These are phyloP conservation scores for Talaromyces liani DNA, from an alignment of 495 filamentous ascomycete genomes.

Conservation along the genomic window DNA sequence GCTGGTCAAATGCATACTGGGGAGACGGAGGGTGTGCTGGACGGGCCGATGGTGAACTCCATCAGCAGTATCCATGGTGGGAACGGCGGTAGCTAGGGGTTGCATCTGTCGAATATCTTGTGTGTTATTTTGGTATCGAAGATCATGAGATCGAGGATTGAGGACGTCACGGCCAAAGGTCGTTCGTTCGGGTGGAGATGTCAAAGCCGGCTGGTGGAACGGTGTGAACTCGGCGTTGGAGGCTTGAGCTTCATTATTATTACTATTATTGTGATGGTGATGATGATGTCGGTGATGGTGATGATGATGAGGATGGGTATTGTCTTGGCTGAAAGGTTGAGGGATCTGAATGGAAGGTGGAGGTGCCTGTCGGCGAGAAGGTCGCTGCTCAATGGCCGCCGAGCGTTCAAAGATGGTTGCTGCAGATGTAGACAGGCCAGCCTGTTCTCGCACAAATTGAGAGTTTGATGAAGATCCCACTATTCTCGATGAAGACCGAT, in stretches of 20 bases:
- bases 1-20: conserved; percentile 45
- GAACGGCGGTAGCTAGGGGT: conserved; percentile 59
- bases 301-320: conserved; percentile 23
- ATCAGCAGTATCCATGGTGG: conserved; percentile 67
- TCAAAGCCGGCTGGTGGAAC: conserved; percentile 58
- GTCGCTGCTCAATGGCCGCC: conserved; percentile 34
- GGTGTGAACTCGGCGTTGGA: conserved; percentile 53
- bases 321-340: conserved; percentile 43
- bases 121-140: conserved; percentile 36
- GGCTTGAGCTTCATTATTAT: conserved; percentile 22
- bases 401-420: conserved; percentile 32
- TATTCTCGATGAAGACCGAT: conserved; percentile 41
- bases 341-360: conserved; percentile 72
- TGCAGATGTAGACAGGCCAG: conserved; percentile 20
- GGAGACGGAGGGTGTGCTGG: conserved; percentile 77
- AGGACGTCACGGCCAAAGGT: conserved; percentile 50
- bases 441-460: conserved; percentile 14
- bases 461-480: conserved; percentile 14
- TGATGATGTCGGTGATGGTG: conserved; percentile 10
- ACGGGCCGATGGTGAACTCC: conserved; percentile 72
- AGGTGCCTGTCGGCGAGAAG: conserved; percentile 58
- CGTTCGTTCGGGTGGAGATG: conserved; percentile 68
- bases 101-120: conserved; percentile 53
- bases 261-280: conserved; percentile 23
- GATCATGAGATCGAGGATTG: conserved; percentile 48